Conservation (phyloP, 257 asterid species). For the Capsicum pubescens region DNA sequence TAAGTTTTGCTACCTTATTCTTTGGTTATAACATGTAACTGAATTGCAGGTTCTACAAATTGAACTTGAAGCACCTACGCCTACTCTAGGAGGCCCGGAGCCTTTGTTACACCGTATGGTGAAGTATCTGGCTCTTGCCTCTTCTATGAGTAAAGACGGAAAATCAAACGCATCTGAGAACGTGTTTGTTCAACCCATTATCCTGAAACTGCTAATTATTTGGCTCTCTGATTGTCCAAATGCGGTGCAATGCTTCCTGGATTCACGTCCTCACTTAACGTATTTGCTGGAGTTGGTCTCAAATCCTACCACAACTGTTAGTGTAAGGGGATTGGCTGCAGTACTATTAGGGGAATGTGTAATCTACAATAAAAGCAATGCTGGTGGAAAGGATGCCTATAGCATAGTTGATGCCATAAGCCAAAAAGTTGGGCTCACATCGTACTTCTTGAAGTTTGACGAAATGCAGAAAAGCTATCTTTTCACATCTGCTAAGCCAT, state of each 20-base stretch:
- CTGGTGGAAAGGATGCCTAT: conserved; percentile 61
- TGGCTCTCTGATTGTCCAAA: conserved; percentile 87
- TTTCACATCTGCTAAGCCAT: conserved; percentile 72
- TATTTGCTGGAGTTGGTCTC: conserved; percentile 80
- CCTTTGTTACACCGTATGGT: conserved; percentile 90
- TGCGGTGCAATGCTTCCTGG: conserved; percentile 86
- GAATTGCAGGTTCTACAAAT: conserved; percentile 75
- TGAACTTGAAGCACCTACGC: conserved; percentile 74
- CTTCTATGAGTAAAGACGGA: conserved; percentile 78
- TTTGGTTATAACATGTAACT: conserved; percentile 31
- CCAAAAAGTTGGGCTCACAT: conserved; percentile 82
- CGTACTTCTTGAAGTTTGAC: conserved; percentile 72
- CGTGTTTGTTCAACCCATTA: conserved; percentile 66
- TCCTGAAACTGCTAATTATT: conserved; percentile 73
- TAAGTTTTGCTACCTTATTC: conserved; percentile 14
- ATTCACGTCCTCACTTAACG: conserved; percentile 85
- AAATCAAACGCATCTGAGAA: conserved; percentile 51
- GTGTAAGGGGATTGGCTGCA: conserved; percentile 80
- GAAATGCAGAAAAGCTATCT: conserved; percentile 75
- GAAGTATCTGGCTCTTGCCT: conserved; percentile 86
- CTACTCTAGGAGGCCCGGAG: conserved; percentile 66
- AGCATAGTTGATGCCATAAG: conserved; percentile 79
- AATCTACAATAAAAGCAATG: conserved; percentile 59
- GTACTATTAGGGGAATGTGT: conserved; percentile 75
- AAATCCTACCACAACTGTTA: conserved; percentile 59